These are phyloP conservation scores for Plantago major DNA, from an alignment of 257 asterid species.

Conservation along the genomic window DNA sequence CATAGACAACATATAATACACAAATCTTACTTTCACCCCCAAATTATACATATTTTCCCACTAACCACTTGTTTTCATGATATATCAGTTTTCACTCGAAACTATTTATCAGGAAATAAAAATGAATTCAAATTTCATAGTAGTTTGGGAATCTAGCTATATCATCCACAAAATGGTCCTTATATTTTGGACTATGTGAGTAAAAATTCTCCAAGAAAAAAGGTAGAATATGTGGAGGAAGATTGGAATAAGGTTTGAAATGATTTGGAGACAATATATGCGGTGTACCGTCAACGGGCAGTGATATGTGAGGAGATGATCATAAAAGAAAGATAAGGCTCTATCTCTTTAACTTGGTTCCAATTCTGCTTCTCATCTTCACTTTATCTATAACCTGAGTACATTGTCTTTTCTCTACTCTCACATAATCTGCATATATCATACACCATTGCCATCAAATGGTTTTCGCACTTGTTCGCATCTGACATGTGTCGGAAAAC, in stretches of 20 bases:
- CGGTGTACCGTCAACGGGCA: constrained; percentile 25
- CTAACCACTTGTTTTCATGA: too few relatives aligned
- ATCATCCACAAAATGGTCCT: background rate
- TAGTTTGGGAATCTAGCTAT: background rate
- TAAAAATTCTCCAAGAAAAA: background rate
- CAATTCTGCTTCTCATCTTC: constrained; percentile 16
- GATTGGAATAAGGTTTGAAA: background rate
- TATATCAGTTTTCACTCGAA: too few relatives aligned
- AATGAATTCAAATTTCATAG: too few relatives aligned
- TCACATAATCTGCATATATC: background rate
- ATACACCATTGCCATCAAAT: too few relatives aligned
- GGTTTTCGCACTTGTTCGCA: too few relatives aligned
- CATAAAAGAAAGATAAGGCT: constrained; percentile 48
- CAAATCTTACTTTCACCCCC: too few relatives aligned
- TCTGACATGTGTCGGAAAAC: too few relatives aligned
- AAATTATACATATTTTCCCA: too few relatives aligned
- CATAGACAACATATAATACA: too few relatives aligned
- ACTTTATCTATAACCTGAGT: constrained; percentile 16
- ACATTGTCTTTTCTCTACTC: background rate
- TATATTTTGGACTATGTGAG: background rate
- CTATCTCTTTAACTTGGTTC: constrained; percentile 53
- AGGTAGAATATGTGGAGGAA: background rate
- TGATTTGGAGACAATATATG: constrained; percentile 18
- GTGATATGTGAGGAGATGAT: constrained; percentile 19
- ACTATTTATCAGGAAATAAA: too few relatives aligned